Base-by-base conservation (phyloP, 73 alveolate genomes). In the Paramecium tetraurelia region DNA sequence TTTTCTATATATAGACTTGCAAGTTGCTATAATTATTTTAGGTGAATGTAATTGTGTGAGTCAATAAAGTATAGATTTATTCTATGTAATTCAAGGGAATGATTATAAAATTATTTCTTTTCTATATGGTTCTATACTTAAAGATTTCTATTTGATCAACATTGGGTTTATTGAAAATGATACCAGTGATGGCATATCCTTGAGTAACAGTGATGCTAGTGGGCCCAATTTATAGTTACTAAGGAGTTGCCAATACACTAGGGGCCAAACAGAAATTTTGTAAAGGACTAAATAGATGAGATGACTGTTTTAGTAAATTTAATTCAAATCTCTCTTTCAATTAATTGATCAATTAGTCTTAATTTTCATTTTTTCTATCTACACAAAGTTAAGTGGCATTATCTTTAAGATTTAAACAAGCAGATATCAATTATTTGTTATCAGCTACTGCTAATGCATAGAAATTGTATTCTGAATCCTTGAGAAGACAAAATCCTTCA, bases 231-330 rank as follows among this genome's bases (percentile, higher is more conserved):
- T 44, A 22, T 7, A 44, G 10, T 48, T 80, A 48, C 43, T 80
- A 80, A 20, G 46, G 43, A 44, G 90, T 80, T 22, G 90, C 90
- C 24, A 24, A 44, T 20, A 35, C 46, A 46, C 57, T 80, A 24
- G 90, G 90, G 5, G 90, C 43, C 46, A 80, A 80, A 48, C 90
- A 80, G 11, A 80, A 80, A 20, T 80, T 46, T 48, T 80, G 8
- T 63, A 44, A 43, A 14, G 90, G 90, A 22, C 10, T 40, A 41
- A 80, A 48, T 46, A 46, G 14, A 24, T 22, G n/a, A 16, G 90
- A 40, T 24, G 76, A 33, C 7, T 33, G 9, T 24, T 48, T 80
- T 35, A 80, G 46, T 44, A 80, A 16, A 22, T 80, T 80, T 24
- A 43, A 22, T 38, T 41, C 75, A 44, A 80, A 80, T 27, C 46